Conservation (phyloP, 2,329 filamentous ascomycete genomes). For the Xylariaceae sp. region DNA sequence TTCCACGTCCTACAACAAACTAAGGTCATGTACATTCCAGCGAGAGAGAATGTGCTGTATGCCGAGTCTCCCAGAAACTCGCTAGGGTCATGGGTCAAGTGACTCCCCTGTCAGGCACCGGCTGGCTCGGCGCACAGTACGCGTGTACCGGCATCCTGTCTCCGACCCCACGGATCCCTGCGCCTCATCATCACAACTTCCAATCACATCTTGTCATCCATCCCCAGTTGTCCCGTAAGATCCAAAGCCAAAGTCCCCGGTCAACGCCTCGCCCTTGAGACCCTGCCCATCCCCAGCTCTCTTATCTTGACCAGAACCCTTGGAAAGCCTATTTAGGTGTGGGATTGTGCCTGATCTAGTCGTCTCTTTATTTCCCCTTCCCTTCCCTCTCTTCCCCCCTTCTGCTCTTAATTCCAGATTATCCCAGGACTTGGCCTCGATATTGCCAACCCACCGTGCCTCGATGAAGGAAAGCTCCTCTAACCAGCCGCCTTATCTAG, state of each 20-base stretch:
- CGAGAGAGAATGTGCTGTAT: neutral
- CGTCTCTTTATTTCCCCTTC: neutral
- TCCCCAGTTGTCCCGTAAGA: conserved; percentile 4
- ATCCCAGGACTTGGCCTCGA: conserved; percentile 29
- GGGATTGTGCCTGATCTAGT: conserved; percentile 1
- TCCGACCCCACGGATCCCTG: too few relatives aligned
- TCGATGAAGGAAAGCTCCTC: conserved; percentile 60
- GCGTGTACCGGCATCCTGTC: conserved; percentile 8
- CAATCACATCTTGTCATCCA: conserved; percentile 2
- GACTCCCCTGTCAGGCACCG: too few relatives aligned
- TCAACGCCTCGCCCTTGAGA: neutral
- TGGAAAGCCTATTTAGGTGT: conserved; percentile 15
- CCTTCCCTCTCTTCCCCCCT: conserved; percentile 4
- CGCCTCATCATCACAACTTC: neutral
- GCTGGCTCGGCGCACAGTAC: too few relatives aligned
- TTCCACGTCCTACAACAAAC: too few relatives aligned
- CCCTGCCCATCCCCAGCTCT: conserved; percentile 6
- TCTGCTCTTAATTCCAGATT: conserved; percentile 22
- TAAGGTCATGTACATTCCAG: neutral
- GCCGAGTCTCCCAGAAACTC: too few relatives aligned
- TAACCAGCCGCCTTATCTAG: conserved; percentile 45
- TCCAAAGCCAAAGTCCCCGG: neutral
- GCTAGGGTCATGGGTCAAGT: too few relatives aligned
- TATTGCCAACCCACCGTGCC: conserved; percentile 30
- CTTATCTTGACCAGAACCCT: conserved; percentile 11